Conservation (phyloP, 129 eudicot genomes). For the Pulicaria dysenterica region DNA sequence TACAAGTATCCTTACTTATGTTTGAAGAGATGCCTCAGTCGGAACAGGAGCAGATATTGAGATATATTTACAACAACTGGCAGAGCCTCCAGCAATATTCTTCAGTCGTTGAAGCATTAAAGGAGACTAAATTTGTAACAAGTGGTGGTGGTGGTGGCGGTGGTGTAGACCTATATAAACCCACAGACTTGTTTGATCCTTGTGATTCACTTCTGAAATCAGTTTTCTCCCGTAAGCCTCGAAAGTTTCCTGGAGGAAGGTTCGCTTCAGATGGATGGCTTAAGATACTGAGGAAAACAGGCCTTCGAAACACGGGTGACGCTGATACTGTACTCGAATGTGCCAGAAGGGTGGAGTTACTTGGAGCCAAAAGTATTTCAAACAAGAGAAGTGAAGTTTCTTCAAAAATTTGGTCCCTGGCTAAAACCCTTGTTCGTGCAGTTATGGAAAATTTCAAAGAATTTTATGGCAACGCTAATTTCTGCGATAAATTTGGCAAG, state of each 20-base stretch:
- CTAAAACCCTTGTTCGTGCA: conserved; percentile 8
- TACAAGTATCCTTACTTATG: conserved; percentile 21
- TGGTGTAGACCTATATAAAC: background rate
- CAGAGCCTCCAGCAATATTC: conserved; percentile 58
- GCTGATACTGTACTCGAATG: conserved; percentile 15
- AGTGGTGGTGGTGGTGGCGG: background rate
- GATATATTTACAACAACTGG: conserved; percentile 62
- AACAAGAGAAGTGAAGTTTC: background rate
- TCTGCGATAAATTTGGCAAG: background rate
- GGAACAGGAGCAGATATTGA: conserved; percentile 63
- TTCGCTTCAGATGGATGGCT: conserved; percentile 6
- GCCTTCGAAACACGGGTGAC: background rate
- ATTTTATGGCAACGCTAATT: background rate
- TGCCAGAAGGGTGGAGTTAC: conserved; percentile 4
- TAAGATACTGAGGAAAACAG: background rate
- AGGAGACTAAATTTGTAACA: conserved; percentile 58
- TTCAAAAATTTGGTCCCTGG: conserved; percentile 15
- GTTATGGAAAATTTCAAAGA: background rate
- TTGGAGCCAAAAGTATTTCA: background rate
- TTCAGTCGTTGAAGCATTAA: conserved; percentile 58
- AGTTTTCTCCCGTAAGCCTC: background rate
- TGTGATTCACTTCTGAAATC: background rate
- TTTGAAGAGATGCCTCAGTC: conserved; percentile 54
- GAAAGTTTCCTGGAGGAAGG: conserved; percentile 7
- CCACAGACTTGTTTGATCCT: conserved; percentile 1